phyloP scores from a whole-genome alignment of 371 early-diverging fungal species.

The Rhizopus arrhizus region DNA sequence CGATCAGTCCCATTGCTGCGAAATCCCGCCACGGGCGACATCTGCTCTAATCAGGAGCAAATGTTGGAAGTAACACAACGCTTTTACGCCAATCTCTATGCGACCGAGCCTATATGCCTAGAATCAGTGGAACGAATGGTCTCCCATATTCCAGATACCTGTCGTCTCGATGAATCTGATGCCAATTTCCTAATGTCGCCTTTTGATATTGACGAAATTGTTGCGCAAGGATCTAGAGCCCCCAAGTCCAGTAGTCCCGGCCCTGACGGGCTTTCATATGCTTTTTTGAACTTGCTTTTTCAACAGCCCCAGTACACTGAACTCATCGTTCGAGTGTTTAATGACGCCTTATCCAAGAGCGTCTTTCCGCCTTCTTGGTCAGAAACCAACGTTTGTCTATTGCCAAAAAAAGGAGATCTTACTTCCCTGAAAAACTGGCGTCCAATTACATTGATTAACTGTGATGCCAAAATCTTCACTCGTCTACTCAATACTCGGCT shows the following conservation, averaged over 20 bases:
- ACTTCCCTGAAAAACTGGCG: background rate
- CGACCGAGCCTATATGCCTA: constrained; percentile 5
- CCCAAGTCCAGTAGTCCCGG: constrained; percentile 14
- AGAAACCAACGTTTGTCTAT: constrained; percentile 16
- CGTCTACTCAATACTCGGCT: constrained; percentile 22
- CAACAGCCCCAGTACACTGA: too few species aligned
- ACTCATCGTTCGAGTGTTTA: background rate
- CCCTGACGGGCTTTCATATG: constrained; percentile 9
- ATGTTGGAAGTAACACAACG: constrained; percentile 1
- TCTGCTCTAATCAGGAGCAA: background rate
- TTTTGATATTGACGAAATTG: background rate
- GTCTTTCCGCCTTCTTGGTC: constrained; percentile 19
- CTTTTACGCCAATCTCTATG: constrained; percentile 6
- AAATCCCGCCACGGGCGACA: background rate
- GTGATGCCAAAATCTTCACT: constrained; percentile 32
- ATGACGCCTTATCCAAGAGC: background rate
- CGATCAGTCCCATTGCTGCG: background rate
- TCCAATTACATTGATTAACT: constrained; percentile 25
- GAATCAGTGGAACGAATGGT: background rate
- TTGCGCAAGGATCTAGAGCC: background rate
- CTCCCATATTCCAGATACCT: background rate
- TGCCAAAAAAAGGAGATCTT: constrained; percentile 20
- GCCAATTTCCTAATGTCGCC: background rate
- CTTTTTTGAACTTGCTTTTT: background rate
- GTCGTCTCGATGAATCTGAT: background rate